Conservation (phyloP, 768 basidiomycete genomes). For the Kwoniella sp. region DNA sequence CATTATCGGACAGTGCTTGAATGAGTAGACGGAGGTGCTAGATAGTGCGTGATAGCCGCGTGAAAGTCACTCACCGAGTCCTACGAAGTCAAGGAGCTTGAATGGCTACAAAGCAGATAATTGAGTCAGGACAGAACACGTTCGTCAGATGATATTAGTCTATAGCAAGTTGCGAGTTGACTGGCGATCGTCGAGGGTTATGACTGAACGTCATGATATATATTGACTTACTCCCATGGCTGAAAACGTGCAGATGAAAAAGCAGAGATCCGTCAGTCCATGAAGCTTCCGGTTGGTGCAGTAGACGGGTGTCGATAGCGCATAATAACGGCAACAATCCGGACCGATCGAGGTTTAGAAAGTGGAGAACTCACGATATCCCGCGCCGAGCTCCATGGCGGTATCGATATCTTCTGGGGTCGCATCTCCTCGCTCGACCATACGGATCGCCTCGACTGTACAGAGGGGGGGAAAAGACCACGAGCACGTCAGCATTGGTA, state of each 20-base stretch:
- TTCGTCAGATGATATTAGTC: too few species aligned
- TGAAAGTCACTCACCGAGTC: slow-evolving; percentile 57
- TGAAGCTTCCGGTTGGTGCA: too few species aligned
- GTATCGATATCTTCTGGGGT: slow-evolving; percentile 57
- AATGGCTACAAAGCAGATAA: slow-evolving; percentile 43
- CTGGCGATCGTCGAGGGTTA: too few species aligned
- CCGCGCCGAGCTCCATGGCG: slow-evolving; percentile 61
- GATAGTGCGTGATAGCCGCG: background rate
- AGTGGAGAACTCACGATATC: slow-evolving; percentile 54
- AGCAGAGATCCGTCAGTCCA: too few species aligned
- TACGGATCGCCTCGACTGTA: slow-evolving; percentile 58
- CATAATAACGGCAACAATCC: too few species aligned
- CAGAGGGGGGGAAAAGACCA: too few species aligned
- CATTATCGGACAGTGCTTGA: background rate
- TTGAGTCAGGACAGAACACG: slow-evolving; percentile 10
- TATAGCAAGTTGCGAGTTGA: too few species aligned
- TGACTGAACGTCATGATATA: too few species aligned
- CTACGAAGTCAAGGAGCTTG: slow-evolving; percentile 58
- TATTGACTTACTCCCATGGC: too few species aligned
- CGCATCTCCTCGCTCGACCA: slow-evolving; percentile 60
- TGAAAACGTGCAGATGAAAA: too few species aligned
- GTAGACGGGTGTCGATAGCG: too few species aligned
- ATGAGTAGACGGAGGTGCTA: background rate
- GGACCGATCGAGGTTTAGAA: background rate
- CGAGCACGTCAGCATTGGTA: background rate